Percentiles rank a stretch among this genome's conserved stretches.
These are phyloP conservation scores for Rhodamnia argentea DNA, from an alignment of 345 rosid genomes.

Conservation along the genomic window DNA sequence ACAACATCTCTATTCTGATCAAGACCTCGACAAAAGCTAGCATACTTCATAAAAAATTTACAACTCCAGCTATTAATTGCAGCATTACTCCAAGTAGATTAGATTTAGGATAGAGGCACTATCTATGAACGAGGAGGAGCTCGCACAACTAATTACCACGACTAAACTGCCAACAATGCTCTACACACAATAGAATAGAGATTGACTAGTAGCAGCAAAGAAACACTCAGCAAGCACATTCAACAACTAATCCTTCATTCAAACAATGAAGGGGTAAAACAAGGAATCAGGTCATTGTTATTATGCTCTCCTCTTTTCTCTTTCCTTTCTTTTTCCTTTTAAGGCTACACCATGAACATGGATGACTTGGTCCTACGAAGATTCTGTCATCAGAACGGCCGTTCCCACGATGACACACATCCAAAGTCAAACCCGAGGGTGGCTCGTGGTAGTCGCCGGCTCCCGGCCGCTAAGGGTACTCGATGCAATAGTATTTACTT, in stretches of 20 bases:
- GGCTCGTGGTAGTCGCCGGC: neutral
- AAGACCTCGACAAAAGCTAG: neutral
- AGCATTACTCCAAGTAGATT: neutral
- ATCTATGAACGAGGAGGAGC: neutral
- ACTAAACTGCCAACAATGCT: neutral
- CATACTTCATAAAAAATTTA: neutral
- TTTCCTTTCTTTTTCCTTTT: neutral
- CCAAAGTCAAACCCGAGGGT: neutral
- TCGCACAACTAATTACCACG: neutral
- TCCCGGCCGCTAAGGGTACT: neutral
- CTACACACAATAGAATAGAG: neutral
- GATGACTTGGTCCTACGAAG: neutral
- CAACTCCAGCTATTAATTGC: neutral
- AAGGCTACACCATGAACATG: neutral
- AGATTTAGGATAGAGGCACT: neutral
- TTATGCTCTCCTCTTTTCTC: neutral
- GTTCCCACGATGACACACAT: neutral
- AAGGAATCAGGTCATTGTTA: neutral
- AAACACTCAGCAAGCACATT: neutral
- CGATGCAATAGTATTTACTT: neutral
- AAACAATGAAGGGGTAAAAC: neutral
- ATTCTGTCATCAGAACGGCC: neutral
- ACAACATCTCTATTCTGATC: neutral
- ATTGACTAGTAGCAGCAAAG: neutral
- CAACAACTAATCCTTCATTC: neutral